Conservation (phyloP, 2,329 filamentous ascomycete species). For the Colletotrichum endophyticum region DNA sequence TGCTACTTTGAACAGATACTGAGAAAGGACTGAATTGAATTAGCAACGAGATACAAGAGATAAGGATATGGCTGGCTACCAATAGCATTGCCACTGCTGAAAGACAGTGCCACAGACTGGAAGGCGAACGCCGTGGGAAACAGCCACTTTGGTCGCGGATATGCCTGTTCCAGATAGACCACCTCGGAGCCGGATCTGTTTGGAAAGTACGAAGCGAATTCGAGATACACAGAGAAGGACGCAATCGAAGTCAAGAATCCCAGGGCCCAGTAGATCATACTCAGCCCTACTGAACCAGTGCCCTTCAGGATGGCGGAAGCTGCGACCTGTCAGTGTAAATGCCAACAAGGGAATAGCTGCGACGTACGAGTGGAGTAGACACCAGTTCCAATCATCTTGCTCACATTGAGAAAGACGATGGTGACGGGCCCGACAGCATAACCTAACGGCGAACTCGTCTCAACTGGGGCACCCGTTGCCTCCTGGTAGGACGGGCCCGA, state of each 20-base stretch:
- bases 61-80: background rate
- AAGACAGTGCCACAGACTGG: constrained; percentile 66
- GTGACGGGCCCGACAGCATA: constrained; percentile 61
- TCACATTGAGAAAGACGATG: constrained; percentile 63
- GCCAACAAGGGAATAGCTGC: background rate
- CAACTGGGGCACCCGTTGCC: constrained; percentile 60
- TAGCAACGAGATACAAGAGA: background rate
- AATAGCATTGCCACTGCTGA: constrained; percentile 66
- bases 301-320: constrained; percentile 61
- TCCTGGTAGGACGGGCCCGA: constrained; percentile 18
- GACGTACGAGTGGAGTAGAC: constrained; percentile 59
- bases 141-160: constrained; percentile 65
- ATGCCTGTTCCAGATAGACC: constrained; percentile 72
- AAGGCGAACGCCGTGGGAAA: constrained; percentile 69
- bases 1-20: constrained; percentile 65
- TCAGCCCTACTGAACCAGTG: constrained; percentile 66
- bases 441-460: constrained; percentile 62
- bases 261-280: constrained; percentile 68
- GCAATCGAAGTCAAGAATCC: constrained; percentile 62
- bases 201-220: constrained; percentile 69
- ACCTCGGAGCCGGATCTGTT: constrained; percentile 70
- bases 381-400: constrained; percentile 68
- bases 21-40: constrained; percentile 51
- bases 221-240: constrained; percentile 61
- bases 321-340: constrained; percentile 28